A percentile compares a stretch with the other conserved stretches of the same genome.
phyloP scores from a whole-genome alignment of 139 green algal genomes.

The Pleodorina starrii region DNA sequence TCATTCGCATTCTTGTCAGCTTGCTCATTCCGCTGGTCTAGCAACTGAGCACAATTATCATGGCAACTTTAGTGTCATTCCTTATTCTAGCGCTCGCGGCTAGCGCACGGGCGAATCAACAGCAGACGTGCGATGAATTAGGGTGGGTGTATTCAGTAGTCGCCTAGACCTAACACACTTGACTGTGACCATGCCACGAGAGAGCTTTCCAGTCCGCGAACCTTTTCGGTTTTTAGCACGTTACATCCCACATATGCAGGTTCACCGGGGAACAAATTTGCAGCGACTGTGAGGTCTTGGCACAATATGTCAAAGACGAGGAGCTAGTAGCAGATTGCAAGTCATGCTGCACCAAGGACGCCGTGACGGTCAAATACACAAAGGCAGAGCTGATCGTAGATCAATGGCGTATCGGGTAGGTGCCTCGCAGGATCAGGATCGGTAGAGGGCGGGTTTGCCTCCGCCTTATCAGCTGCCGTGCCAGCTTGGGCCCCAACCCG shows the following conservation, averaged over 20 bases:
- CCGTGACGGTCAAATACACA: not conserved
- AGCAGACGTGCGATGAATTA: slow-evolving; percentile 32
- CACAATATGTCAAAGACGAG: slow-evolving; percentile 27
- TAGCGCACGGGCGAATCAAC: not conserved
- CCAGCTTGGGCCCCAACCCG: too few species aligned
- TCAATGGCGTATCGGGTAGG: slow-evolving; percentile 31
- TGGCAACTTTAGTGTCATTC: not conserved
- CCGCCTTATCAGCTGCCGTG: too few species aligned
- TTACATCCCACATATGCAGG: too few species aligned
- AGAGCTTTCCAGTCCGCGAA: too few species aligned
- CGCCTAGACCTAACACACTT: too few species aligned
- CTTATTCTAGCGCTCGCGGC: not conserved
- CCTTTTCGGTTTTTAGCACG: too few species aligned
- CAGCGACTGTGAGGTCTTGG: slow-evolving; percentile 22
- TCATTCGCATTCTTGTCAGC: too few species aligned
- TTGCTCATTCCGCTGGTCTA: too few species aligned
- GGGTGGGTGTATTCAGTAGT: not conserved
- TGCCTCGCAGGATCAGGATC: too few species aligned
- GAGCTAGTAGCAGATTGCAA: slow-evolving; percentile 34
- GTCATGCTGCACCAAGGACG: slow-evolving; percentile 21
- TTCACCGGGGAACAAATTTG: not conserved
- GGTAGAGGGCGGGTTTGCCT: too few species aligned
- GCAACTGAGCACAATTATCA: too few species aligned
- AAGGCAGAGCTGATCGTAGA: slow-evolving; percentile 42
- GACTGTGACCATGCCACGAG: too few species aligned